Base-by-base conservation (phyloP, 352 stramenopile species). In the Pythium scleroteichum region DNA sequence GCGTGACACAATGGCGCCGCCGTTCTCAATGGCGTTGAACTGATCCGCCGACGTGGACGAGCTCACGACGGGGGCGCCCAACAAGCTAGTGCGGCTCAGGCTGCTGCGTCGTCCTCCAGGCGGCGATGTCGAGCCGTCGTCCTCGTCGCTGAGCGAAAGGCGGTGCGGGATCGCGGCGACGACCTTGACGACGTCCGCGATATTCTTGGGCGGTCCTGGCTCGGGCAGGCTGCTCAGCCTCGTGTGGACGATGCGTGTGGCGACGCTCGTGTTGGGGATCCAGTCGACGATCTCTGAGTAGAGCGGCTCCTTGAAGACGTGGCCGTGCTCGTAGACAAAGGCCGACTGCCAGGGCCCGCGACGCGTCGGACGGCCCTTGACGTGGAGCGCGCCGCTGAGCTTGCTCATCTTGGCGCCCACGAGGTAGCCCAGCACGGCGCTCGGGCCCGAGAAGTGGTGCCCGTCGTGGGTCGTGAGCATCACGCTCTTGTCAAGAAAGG, bases 261-360 rank as follows among this genome's bases (percentile, higher is more conserved):
- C 58, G 29, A 57, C 49, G 24, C 59, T 56, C 71, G 22, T 16
- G n/a, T 85, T 55, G 62, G 69, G 41, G 38, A 66, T 74, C 84
- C 84, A 93, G 44, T 88, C 73, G 52, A 93, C 53, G 27, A 89
- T 62, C 62, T 93, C 84, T 27, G 80, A 77, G 62, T 77, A 91
- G 7, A 91, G 65, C 29, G 79, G 69, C 47, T 90, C 68, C 42
- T 79, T 76, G 66, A 92, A 89, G 20, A 91, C 62, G 12, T 89
- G 62, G 9, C 84, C 84, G 58, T 88, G 75, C 48, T 93, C 80
- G 66, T 90, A 91, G 14, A 90, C 68, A 44, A 90, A 89, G 39
- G 71, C 76, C n/a, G 82, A 82, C 64, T 91, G 81, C 49, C 57
- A 73, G n/a, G 63, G 16, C 2, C 73, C 73, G 8, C 76, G 75